These are phyloP conservation scores for Paracoccidioides brasiliensis DNA, from an alignment of 2,329 filamentous ascomycete genomes.

Conservation along the genomic window DNA sequence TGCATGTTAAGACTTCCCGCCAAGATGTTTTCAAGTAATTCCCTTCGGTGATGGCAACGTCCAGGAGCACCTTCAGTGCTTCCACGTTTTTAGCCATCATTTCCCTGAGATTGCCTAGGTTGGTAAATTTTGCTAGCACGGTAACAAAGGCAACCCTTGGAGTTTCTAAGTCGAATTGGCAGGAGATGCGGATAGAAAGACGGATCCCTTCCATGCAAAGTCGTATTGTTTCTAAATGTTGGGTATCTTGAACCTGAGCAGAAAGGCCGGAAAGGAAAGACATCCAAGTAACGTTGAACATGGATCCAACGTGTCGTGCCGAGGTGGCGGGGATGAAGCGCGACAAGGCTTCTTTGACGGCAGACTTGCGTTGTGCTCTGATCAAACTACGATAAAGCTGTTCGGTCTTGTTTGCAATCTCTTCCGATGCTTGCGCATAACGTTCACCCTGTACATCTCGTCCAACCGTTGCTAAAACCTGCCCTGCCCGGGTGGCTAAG, in stretches of 20 bases:
- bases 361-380: conserved; percentile 72
- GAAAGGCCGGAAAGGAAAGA: conserved; percentile 92
- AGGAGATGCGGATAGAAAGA: conserved; percentile 83
- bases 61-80: conserved; percentile 78
- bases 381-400: conserved; percentile 91
- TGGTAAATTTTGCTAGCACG: conserved; percentile 83
- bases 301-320: conserved; percentile 86
- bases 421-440: conserved; percentile 87
- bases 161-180: conserved; percentile 85
- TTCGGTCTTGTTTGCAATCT: conserved; percentile 69
- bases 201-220: conserved; percentile 93
- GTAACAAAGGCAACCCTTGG: conserved; percentile 90
- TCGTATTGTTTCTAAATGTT: conserved; percentile 83
- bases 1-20: conserved; percentile 88
- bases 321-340: conserved; percentile 86
- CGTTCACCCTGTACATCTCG: conserved; percentile 85
- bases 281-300: conserved; percentile 99
- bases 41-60: conserved; percentile 85
- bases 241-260: conserved; percentile 81
- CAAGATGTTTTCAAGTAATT: conserved; percentile 81
- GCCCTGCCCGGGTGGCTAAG: conserved; percentile 69
- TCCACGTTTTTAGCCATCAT: conserved; percentile 96
- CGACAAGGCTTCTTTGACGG: conserved; percentile 52
- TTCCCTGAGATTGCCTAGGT: conserved; percentile 87
- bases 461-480: conserved; percentile 81